Evolutionary conservation across 495 filamentous ascomycete genomes (phyloP).

Genomic region (Penicillium cataractarum): DNA sequence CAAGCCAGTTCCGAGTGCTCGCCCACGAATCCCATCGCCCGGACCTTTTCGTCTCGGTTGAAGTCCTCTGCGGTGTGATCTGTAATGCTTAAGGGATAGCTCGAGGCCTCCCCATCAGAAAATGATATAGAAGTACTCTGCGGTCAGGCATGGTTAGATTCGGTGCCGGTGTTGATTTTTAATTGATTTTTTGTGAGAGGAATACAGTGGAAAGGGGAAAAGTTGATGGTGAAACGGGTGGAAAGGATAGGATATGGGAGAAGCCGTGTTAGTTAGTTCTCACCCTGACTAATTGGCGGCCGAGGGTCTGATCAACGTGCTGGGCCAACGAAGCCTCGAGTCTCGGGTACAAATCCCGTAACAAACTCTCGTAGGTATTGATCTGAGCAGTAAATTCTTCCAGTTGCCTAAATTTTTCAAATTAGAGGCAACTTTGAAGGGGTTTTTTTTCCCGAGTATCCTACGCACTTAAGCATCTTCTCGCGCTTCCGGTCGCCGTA

Average conservation of each 20-base stretch:
- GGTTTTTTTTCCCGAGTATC: background rate
- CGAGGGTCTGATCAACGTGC: slow-evolving; percentile 41
- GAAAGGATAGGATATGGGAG: background rate
- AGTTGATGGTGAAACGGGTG: background rate
- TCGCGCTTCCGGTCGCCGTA: slow-evolving; percentile 65
- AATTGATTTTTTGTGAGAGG: background rate
- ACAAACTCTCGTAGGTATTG: slow-evolving; percentile 37
- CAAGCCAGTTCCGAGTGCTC: slow-evolving; percentile 66
- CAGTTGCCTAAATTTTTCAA: slow-evolving; percentile 35
- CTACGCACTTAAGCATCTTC: slow-evolving; percentile 55
- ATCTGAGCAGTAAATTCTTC: slow-evolving; percentile 43
- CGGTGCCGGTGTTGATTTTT: background rate
- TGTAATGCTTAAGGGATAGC: slow-evolving; percentile 23
- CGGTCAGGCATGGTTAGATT: slow-evolving; percentile 6
- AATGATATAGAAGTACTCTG: slow-evolving; percentile 1
- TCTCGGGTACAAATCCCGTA: slow-evolving; percentile 41
- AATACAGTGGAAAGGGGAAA: background rate
- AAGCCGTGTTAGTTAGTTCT: slow-evolving; percentile 10
- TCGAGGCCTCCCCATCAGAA: background rate
- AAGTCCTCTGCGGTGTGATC: slow-evolving; percentile 64
- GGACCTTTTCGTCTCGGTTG: slow-evolving; percentile 53
- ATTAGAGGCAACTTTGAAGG: background rate
- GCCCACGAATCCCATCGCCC: slow-evolving; percentile 62
- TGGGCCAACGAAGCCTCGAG: slow-evolving; percentile 39
- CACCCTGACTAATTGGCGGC: slow-evolving; percentile 24